A percentile compares a stretch with the other conserved stretches of the same genome.
phyloP scores from a whole-genome alignment of 1,139 yeast genomes.

The Zygosaccharomyces sapae region DNA sequence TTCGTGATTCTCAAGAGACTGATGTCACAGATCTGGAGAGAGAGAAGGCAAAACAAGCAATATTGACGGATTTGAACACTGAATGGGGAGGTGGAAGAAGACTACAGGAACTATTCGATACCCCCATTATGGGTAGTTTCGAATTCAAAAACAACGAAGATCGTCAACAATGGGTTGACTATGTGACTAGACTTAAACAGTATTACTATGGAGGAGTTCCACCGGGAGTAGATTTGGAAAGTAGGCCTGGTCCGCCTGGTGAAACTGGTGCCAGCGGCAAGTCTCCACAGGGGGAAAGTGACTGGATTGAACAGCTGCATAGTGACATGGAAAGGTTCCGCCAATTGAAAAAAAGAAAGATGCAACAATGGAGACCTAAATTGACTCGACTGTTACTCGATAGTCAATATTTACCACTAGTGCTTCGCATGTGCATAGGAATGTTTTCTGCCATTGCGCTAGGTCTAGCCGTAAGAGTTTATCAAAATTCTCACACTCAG shows the following conservation, averaged over 20 bases:
- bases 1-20: slow-evolving; percentile 29
- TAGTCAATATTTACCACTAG: slow-evolving; percentile 77
- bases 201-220: slow-evolving; percentile 25
- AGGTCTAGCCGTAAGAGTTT: slow-evolving; percentile 65
- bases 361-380: slow-evolving; percentile 62
- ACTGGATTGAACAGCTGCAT: slow-evolving; percentile 27
- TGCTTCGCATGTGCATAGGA: slow-evolving; percentile 68
- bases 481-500: slow-evolving; percentile 42
- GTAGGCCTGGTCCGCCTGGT: slow-evolving; percentile 1
- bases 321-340: slow-evolving; percentile 32
- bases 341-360: slow-evolving; percentile 45
- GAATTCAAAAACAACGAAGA: slow-evolving; percentile 32
- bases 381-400: slow-evolving; percentile 57
- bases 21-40: slow-evolving; percentile 26
- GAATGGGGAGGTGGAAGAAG: slow-evolving; percentile 72
- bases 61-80: slow-evolving; percentile 40
- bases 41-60: slow-evolving; percentile 24
- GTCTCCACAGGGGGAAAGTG: slow-evolving; percentile 18
- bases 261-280: slow-evolving; percentile 4
- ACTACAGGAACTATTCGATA: slow-evolving; percentile 51
- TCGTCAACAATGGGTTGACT: slow-evolving; percentile 32
- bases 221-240: slow-evolving; percentile 1
- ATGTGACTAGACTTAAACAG: slow-evolving; percentile 29
- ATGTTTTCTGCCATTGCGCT: slow-evolving; percentile 58
- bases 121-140: slow-evolving; percentile 32